These are phyloP conservation scores for Ramalina intermedia DNA, from an alignment of 495 filamentous ascomycete species.

Conservation along the genomic window DNA sequence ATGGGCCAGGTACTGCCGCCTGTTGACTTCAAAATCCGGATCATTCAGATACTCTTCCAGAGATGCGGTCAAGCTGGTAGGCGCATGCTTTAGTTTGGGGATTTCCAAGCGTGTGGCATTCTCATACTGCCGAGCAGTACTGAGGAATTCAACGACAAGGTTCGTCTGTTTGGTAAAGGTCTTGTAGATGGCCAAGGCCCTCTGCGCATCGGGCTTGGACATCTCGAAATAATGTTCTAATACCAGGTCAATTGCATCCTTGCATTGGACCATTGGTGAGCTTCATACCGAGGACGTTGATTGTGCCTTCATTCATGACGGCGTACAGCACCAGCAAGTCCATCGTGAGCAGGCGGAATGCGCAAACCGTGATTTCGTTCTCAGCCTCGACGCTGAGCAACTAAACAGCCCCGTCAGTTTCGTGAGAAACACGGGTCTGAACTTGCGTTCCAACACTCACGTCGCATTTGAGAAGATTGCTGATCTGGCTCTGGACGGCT, in stretches of 20 bases:
- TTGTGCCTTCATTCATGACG: slow-evolving; percentile 92
- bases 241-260: neutral
- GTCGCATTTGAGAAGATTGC: slow-evolving; percentile 75
- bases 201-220: slow-evolving; percentile 84
- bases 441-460: slow-evolving; percentile 32
- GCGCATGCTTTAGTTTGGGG: slow-evolving; percentile 94
- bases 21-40: slow-evolving; percentile 87
- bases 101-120: slow-evolving; percentile 85
- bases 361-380: slow-evolving; percentile 92
- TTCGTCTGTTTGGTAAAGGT: slow-evolving; percentile 88
- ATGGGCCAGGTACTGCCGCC: slow-evolving; percentile 77
- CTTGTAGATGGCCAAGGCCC: slow-evolving; percentile 85
- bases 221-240: slow-evolving; percentile 96
- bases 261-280: neutral
- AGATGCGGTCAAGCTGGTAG: slow-evolving; percentile 73
- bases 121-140: slow-evolving; percentile 76
- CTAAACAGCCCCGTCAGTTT: slow-evolving; percentile 26
- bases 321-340: slow-evolving; percentile 86
- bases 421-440: neutral
- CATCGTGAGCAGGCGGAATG: slow-evolving; percentile 84
- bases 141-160: slow-evolving; percentile 78
- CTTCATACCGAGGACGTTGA: slow-evolving; percentile 79
- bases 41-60: slow-evolving; percentile 93
- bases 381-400: slow-evolving; percentile 78
- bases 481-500: slow-evolving; percentile 77